Evolutionary conservation across 1,284 basidiomycete species (phyloP).

Genomic region (Bjerkandera adusta): DNA sequence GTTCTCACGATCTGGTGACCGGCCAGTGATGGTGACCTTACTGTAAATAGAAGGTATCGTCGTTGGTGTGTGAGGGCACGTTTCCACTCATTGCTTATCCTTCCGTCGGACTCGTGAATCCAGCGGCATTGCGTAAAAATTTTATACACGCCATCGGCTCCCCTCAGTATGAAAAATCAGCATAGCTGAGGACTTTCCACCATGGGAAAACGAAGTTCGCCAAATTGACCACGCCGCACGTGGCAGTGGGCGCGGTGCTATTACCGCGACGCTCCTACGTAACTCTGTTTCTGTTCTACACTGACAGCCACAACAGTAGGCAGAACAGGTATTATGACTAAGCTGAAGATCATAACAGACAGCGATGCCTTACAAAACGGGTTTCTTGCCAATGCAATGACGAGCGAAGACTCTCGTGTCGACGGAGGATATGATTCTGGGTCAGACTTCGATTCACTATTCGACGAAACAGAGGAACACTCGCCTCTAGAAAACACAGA

Average conservation of each 20-base stretch:
- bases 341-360: slow-evolving; percentile 10
- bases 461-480: slow-evolving; percentile 31
- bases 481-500: slow-evolving; percentile 5
- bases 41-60: slow-evolving; percentile 1
- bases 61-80: background rate
- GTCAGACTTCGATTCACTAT: slow-evolving; percentile 40
- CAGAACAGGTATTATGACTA: background rate
- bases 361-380: background rate
- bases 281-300: too few relatives aligned
- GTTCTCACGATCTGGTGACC: background rate
- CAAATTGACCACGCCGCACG: too few relatives aligned
- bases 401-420: background rate
- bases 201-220: too few relatives aligned
- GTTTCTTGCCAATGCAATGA: background rate
- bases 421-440: background rate
- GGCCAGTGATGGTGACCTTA: background rate
- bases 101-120: background rate
- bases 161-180: too few relatives aligned
- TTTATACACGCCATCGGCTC: too few relatives aligned
- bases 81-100: background rate
- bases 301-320: too few relatives aligned
- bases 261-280: too few relatives aligned
- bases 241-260: too few relatives aligned
- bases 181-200: too few relatives aligned
- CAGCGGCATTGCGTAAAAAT: too few relatives aligned